Evolutionary conservation across 2,329 filamentous ascomycete genomes (phyloP).

Genomic region (Tolypocladium paradoxum): DNA sequence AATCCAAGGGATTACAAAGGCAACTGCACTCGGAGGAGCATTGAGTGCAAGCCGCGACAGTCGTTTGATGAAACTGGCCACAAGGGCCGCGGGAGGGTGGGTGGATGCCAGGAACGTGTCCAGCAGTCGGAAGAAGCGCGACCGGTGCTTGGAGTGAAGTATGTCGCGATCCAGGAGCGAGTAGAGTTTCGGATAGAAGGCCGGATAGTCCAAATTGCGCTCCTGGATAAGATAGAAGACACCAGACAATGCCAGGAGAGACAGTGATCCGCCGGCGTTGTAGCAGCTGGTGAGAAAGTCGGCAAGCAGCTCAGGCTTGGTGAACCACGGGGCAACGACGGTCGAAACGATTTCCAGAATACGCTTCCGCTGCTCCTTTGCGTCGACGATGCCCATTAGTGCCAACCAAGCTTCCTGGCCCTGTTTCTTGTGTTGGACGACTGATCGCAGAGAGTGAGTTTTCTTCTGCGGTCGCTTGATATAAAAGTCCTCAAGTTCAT

Average conservation of each 20-base stretch:
- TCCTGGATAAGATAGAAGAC: conserved; percentile 91
- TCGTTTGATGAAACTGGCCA: conserved; percentile 95
- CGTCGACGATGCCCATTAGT: conserved; percentile 56
- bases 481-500: conserved; percentile 61
- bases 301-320: conserved; percentile 77
- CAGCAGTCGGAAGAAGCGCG: conserved; percentile 82
- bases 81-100: conserved; percentile 80
- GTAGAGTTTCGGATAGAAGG: conserved; percentile 90
- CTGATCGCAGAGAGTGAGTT: conserved; percentile 53
- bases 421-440: conserved; percentile 62
- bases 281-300: conserved; percentile 97
- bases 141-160: conserved; percentile 88
- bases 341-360: conserved; percentile 66
- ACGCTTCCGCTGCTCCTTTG: conserved; percentile 65
- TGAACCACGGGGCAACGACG: conserved; percentile 81
- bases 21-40: conserved; percentile 80
- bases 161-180: conserved; percentile 78
- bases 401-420: conserved; percentile 83
- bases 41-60: conserved; percentile 74
- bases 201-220: conserved; percentile 90
- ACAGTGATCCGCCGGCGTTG: conserved; percentile 73
- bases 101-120: conserved; percentile 85
- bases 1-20: conserved; percentile 81
- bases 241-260: conserved; percentile 79
- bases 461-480: conserved; percentile 53